Base-by-base conservation (phyloP, 768 basidiomycete species). In the Naganishia friedmannii region DNA sequence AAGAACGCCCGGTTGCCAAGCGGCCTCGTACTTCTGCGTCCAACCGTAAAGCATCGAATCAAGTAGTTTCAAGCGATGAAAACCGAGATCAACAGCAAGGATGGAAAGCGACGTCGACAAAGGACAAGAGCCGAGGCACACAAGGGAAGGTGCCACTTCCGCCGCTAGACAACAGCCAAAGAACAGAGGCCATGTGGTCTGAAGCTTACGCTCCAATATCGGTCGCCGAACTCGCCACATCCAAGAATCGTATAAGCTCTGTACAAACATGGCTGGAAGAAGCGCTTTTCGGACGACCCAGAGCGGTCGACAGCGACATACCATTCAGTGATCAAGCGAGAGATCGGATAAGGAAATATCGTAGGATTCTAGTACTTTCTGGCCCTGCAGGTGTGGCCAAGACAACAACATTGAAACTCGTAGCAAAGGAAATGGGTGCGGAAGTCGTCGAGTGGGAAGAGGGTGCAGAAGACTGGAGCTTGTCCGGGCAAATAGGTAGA, bases 301-400 rank as follows among this genome's bases (percentile, higher is more conserved):
- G 39, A 17, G 34, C 65, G 1, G 37, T 73, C 15, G 71, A 68
- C 26, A 37, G 37, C 19, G 46, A 51, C 6, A 23, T 69, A 23
- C 46, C 31, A 26, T 45, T 71, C 42, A 67, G 68, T 3, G 66
- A 58, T 23, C 46, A 48, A n/a, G 71, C 72, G 34, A 67, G 46
- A 28, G 78, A 79, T n/a, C 74, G 72, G 34, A 55, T 79, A 8
- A 53, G 78, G 60, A 81, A 81, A 67, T 81, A 81, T 56, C 76
- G 74, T 70, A 86, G 93, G 55, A 87, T 99, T 32, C 85, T 98
- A 8, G 87, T 87, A 0, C 82, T 99, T 13, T 90, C 90, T 2
- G 95, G 95, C 0, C 91, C 92, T 0, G 88, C 95, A 9, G 95
- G 95, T 0, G 87, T 88, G 0, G 95, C 87, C 0, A 99, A 99